Conservation (phyloP, 2,329 filamentous ascomycete genomes). For the Cytospora piceae region DNA sequence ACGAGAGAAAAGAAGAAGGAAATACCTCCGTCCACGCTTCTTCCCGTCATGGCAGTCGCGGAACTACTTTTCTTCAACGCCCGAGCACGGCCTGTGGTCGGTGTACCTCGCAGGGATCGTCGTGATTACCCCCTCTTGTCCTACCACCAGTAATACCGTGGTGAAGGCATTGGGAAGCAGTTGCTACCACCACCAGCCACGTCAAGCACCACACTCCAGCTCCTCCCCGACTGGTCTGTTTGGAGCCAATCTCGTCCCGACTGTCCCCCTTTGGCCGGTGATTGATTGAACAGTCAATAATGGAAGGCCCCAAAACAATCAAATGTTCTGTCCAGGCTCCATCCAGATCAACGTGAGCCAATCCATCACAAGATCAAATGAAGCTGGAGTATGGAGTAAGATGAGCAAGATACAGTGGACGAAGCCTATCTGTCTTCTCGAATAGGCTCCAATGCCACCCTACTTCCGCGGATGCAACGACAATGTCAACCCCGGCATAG, state of each 20-base stretch:
- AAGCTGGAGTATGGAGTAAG: slow-evolving; percentile 1
- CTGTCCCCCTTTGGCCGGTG: not conserved
- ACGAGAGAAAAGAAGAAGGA: slow-evolving; percentile 10
- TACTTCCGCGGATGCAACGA: slow-evolving; percentile 26
- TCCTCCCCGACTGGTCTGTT: slow-evolving; percentile 16
- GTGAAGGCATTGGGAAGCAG: slow-evolving; percentile 2
- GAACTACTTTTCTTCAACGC: slow-evolving; percentile 19
- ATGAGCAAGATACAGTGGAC: slow-evolving; percentile 15
- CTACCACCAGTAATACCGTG: slow-evolving; percentile 14
- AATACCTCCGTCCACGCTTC: slow-evolving; percentile 26
- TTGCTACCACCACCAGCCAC: slow-evolving; percentile 15
- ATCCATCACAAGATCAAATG: not conserved
- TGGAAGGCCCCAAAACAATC: not conserved
- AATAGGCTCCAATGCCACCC: slow-evolving; percentile 16
- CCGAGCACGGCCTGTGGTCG: slow-evolving; percentile 19
- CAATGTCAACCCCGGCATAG: slow-evolving; percentile 22
- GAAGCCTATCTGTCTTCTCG: slow-evolving; percentile 17
- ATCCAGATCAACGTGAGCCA: slow-evolving; percentile 18
- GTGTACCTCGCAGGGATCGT: slow-evolving; percentile 26
- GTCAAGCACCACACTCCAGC: slow-evolving; percentile 9
- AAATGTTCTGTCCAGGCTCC: slow-evolving; percentile 12
- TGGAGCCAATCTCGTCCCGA: slow-evolving; percentile 12
- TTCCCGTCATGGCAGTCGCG: slow-evolving; percentile 10
- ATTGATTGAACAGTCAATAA: slow-evolving; percentile 2
- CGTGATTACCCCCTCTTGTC: slow-evolving; percentile 13